Conservation (phyloP, 2,329 filamentous ascomycete species). For the Ploettnerulaceae sp. region DNA sequence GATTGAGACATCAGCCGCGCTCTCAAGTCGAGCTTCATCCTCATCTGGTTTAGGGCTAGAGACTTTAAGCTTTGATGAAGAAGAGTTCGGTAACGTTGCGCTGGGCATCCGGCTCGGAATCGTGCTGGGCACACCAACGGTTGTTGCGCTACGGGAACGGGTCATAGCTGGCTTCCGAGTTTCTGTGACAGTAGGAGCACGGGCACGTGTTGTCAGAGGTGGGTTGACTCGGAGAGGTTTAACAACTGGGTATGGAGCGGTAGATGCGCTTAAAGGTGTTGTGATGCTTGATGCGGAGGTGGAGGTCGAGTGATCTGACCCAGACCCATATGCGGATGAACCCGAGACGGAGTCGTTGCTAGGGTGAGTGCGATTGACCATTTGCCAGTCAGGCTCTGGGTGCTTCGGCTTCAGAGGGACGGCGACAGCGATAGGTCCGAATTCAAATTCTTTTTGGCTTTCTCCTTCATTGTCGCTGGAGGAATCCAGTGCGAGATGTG, state of each 20-base stretch:
- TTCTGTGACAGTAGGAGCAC: not conserved
- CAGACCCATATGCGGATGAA: slow-evolving; percentile 17
- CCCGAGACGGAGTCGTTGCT: slow-evolving; percentile 17
- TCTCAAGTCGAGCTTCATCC: slow-evolving; percentile 43
- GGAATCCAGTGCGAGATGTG: slow-evolving; percentile 23
- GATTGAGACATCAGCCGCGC: slow-evolving; percentile 61
- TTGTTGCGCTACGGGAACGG: slow-evolving; percentile 9
- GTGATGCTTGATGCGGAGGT: slow-evolving; percentile 19
- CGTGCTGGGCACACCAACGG: not conserved
- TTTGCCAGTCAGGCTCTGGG: slow-evolving; percentile 27
- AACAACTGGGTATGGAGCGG: slow-evolving; percentile 3
- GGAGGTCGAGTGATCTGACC: slow-evolving; percentile 22
- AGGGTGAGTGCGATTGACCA: slow-evolving; percentile 17
- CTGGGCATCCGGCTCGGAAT: slow-evolving; percentile 1
- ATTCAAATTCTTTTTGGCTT: slow-evolving; percentile 4
- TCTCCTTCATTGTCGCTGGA: slow-evolving; percentile 13
- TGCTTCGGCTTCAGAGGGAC: slow-evolving; percentile 21
- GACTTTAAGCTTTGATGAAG: not conserved
- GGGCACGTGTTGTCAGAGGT: slow-evolving; percentile 1
- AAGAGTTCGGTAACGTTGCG: not conserved
- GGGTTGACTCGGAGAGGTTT: slow-evolving; percentile 7
- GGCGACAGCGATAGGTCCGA: slow-evolving; percentile 3
- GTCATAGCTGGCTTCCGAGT: not conserved
- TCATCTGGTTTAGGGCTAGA: slow-evolving; percentile 27
- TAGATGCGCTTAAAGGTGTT: slow-evolving; percentile 16